Conservation (phyloP, 108 stramenopile genomes). For the Nannochloropsis gaditana region DNA sequence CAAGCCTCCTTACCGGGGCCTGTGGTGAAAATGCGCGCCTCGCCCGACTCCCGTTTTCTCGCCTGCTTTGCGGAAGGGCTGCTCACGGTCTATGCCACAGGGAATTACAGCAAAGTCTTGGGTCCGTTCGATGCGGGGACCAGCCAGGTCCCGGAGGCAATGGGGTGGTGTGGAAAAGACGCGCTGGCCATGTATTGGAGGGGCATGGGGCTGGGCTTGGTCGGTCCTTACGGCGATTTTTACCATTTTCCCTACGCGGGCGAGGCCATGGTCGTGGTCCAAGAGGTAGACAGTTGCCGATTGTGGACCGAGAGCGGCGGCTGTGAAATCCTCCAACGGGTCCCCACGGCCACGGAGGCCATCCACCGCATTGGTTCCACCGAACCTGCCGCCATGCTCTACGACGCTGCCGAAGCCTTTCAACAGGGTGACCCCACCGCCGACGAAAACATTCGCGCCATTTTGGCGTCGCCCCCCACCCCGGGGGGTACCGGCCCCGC, state of each 20-base stretch:
- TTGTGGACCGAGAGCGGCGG: conserved; percentile 63
- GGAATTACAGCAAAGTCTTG: background rate
- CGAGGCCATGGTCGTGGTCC: conserved; percentile 66
- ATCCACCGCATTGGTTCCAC: conserved; percentile 78
- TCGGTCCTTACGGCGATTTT: conserved; percentile 94
- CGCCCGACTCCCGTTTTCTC: background rate
- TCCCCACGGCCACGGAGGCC: conserved; percentile 75
- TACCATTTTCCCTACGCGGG: conserved; percentile 70
- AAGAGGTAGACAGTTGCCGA: conserved; percentile 90
- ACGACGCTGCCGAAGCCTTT: conserved; percentile 91
- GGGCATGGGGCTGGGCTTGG: conserved; percentile 81
- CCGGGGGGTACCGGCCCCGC: background rate
- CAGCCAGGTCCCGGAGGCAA: background rate
- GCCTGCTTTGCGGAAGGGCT: background rate
- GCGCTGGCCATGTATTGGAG: conserved; percentile 84
- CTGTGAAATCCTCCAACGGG: conserved; percentile 83
- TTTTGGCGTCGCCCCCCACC: background rate
- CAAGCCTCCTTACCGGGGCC: conserved; percentile 6
- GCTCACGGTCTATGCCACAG: background rate
- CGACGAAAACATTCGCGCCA: conserved; percentile 56
- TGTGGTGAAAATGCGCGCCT: background rate
- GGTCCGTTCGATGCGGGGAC: background rate
- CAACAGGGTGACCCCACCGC: conserved; percentile 68
- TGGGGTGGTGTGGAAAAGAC: conserved; percentile 83
- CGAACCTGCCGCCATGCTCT: conserved; percentile 81